These are phyloP conservation scores for Cyphellophora attinorum DNA, from an alignment of 2,329 filamentous ascomycete species.

Conservation along the genomic window DNA sequence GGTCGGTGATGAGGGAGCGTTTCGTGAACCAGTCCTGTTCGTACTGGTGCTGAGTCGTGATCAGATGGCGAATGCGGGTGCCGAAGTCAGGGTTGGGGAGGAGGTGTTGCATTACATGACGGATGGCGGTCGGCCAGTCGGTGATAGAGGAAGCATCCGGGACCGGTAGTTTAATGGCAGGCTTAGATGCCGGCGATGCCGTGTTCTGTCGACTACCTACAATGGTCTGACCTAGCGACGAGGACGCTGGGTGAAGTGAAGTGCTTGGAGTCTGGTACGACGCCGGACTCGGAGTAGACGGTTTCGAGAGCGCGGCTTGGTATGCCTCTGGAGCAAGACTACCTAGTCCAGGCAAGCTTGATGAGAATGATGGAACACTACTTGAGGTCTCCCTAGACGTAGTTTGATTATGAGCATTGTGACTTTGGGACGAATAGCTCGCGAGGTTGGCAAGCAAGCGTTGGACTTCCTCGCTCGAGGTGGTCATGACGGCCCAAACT, in stretches of 20 bases:
- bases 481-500: background rate
- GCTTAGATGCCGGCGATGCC: too few relatives aligned
- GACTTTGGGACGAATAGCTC: background rate
- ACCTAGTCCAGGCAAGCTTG: background rate
- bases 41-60: constrained; percentile 53
- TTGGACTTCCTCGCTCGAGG: background rate
- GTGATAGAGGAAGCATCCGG: constrained; percentile 38
- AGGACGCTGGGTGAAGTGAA: too few relatives aligned
- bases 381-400: background rate
- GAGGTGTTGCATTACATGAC: constrained; percentile 41
- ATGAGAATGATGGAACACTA: background rate
- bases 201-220: too few relatives aligned
- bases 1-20: constrained; percentile 41
- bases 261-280: too few relatives aligned
- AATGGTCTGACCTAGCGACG: too few relatives aligned
- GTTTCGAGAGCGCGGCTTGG: constrained; percentile 5
- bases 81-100: constrained; percentile 35
- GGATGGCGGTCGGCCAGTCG: constrained; percentile 42
- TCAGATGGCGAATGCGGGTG: constrained; percentile 44
- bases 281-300: constrained; percentile 2
- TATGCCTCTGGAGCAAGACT: constrained; percentile 1
- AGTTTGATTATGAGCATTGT: background rate
- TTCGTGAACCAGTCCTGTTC: constrained; percentile 53
- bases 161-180: constrained; percentile 2
- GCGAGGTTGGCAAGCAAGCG: background rate